Percentiles rank a stretch among this genome's conserved stretches.
Evolutionary conservation across 495 filamentous ascomycete species (phyloP).

Genomic region (Articulospora tetracladia): DNA sequence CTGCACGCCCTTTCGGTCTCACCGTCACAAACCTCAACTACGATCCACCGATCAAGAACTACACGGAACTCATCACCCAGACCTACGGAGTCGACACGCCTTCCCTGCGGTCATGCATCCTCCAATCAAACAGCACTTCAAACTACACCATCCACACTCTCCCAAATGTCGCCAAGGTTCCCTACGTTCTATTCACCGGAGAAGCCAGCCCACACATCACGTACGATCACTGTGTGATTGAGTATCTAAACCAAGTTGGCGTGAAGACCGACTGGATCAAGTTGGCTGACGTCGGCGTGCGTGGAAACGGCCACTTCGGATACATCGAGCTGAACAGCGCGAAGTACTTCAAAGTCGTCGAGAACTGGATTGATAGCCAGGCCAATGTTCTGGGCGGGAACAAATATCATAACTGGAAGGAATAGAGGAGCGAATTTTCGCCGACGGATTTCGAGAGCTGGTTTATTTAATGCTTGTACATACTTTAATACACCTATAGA

Average conservation of each 20-base stretch:
- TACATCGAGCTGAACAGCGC: conserved; percentile 8
- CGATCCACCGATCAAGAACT: conserved; percentile 1
- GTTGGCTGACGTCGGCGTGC: neutral
- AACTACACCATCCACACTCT: conserved; percentile 4
- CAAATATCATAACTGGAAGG: neutral
- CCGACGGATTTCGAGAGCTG: too few species aligned
- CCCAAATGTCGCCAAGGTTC: conserved; percentile 1
- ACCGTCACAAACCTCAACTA: conserved; percentile 3
- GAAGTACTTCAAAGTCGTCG: conserved; percentile 4
- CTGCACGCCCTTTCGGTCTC: conserved; percentile 3
- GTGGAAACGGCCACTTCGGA: conserved; percentile 6
- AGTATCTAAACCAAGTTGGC: conserved; percentile 6
- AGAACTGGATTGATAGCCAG: conserved; percentile 8
- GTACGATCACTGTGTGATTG: conserved; percentile 9
- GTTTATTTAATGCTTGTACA: too few species aligned
- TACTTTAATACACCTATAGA: too few species aligned
- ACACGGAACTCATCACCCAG: neutral
- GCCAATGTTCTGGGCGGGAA: neutral
- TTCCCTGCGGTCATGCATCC: neutral
- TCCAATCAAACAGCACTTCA: neutral
- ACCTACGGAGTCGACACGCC: neutral
- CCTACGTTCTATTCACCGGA: conserved; percentile 3
- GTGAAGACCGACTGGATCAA: conserved; percentile 6
- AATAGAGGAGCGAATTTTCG: neutral
- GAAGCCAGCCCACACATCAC: conserved; percentile 3